Percentiles rank a stretch among this genome's conserved stretches.
phyloP scores from a whole-genome alignment of 768 basidiomycete species.

The Pisolithus microcarpus region DNA sequence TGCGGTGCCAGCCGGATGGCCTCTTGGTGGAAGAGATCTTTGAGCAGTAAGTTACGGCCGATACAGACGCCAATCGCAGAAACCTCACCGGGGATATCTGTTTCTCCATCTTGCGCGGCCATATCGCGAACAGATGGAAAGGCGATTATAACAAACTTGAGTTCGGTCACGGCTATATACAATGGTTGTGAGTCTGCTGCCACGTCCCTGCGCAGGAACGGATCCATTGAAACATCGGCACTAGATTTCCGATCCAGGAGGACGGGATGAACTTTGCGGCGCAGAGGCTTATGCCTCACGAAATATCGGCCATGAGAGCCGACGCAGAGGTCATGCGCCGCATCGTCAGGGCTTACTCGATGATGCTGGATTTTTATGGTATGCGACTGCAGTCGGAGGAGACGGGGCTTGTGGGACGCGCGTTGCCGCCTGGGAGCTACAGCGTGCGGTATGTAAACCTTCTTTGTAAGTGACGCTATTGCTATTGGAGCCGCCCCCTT shows the following conservation, averaged over 20 bases:
- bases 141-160: constrained; percentile 59
- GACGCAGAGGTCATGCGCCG: constrained; percentile 42
- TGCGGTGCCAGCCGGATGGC: constrained; percentile 55
- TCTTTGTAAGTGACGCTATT: constrained; percentile 41
- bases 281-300: constrained; percentile 60
- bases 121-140: constrained; percentile 43
- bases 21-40: constrained; percentile 58
- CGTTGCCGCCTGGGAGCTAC: constrained; percentile 42
- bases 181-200: constrained; percentile 58
- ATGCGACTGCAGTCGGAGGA: constrained; percentile 54
- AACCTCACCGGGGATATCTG: not conserved
- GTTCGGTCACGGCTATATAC: constrained; percentile 64
- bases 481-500: not conserved
- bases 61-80: not conserved
- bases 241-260: constrained; percentile 68
- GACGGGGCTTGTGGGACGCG: constrained; percentile 54
- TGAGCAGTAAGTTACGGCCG: constrained; percentile 35
- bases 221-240: not conserved
- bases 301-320: constrained; percentile 49
- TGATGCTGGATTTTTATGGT: constrained; percentile 80
- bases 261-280: constrained; percentile 64
- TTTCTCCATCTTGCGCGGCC: no score
- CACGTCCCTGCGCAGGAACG: not conserved
- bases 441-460: constrained; percentile 56
- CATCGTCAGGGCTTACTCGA: constrained; percentile 51